Evolutionary conservation across 2,329 filamentous ascomycete genomes (phyloP).

Genomic region (Trichoderma semiorbis): DNA sequence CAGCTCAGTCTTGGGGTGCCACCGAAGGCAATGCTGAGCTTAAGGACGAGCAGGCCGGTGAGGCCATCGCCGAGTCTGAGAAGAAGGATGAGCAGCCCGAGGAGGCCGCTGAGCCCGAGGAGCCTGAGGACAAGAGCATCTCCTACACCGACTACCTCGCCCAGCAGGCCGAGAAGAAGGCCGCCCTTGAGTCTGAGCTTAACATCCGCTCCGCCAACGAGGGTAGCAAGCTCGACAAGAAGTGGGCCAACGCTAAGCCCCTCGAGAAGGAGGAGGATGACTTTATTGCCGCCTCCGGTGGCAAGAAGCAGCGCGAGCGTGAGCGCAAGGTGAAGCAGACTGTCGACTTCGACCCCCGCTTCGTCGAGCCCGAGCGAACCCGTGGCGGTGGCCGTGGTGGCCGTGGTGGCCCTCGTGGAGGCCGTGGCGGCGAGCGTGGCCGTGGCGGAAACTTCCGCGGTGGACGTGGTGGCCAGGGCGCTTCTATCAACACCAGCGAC

Average conservation of each 20-base stretch:
- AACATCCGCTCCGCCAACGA: slow-evolving; percentile 89
- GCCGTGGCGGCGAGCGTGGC: slow-evolving; percentile 48
- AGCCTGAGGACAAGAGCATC: slow-evolving; percentile 79
- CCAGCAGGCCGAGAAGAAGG: slow-evolving; percentile 69
- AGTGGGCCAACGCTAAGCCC: slow-evolving; percentile 83
- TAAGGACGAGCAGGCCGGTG: slow-evolving; percentile 87
- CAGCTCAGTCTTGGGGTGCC: slow-evolving; percentile 85
- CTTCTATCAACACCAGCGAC: slow-evolving; percentile 55
- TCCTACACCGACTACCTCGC: slow-evolving; percentile 87
- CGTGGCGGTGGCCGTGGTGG: slow-evolving; percentile 52
- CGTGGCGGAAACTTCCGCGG: slow-evolving; percentile 40
- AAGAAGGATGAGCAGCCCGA: slow-evolving; percentile 64
- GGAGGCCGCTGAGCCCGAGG: slow-evolving; percentile 43
- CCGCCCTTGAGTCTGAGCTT: slow-evolving; percentile 59
- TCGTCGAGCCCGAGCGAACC: slow-evolving; percentile 64
- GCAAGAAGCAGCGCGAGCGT: slow-evolving; percentile 81
- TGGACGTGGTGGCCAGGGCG: slow-evolving; percentile 39
- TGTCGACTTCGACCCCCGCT: slow-evolving; percentile 84
- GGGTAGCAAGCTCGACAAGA: slow-evolving; percentile 81
- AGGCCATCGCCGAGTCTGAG: slow-evolving; percentile 82
- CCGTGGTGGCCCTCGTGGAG: slow-evolving; percentile 54
- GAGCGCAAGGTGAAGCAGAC: slow-evolving; percentile 89
- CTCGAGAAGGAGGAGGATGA: slow-evolving; percentile 64
- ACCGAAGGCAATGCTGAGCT: slow-evolving; percentile 77
- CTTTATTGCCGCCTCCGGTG: slow-evolving; percentile 70